Percentiles rank a stretch among this genome's conserved stretches.
Evolutionary conservation across 2,329 filamentous ascomycete species (phyloP).

Genomic region (Sarocladium brachiariae): DNA sequence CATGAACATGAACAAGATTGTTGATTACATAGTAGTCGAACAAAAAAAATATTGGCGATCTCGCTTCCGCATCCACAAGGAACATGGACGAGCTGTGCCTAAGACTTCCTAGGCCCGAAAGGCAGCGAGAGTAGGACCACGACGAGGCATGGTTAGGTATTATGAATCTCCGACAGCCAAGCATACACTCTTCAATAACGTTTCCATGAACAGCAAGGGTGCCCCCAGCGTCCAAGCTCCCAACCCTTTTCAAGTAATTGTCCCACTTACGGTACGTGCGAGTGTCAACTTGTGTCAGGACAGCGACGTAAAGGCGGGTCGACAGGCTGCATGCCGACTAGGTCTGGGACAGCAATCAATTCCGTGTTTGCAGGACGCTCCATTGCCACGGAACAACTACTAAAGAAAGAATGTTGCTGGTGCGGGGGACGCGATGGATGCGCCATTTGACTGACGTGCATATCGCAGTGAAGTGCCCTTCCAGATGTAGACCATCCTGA

Average conservation of each 20-base stretch:
- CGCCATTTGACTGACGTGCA: slow-evolving; percentile 2
- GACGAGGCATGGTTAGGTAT: too few relatives aligned
- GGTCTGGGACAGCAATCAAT: slow-evolving; percentile 5
- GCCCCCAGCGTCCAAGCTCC: neutral
- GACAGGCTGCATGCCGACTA: neutral
- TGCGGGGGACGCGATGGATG: slow-evolving; percentile 1
- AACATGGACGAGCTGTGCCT: too few relatives aligned
- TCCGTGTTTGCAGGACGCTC: slow-evolving; percentile 4
- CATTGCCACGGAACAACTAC: neutral
- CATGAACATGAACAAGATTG: too few relatives aligned
- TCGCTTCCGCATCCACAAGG: too few relatives aligned
- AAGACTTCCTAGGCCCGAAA: too few relatives aligned
- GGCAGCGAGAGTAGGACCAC: too few relatives aligned
- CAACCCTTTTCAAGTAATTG: neutral
- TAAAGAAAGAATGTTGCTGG: neutral
- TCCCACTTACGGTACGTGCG: too few relatives aligned
- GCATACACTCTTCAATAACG: neutral
- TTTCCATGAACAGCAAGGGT: neutral
- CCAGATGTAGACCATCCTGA: too few relatives aligned
- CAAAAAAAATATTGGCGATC: too few relatives aligned
- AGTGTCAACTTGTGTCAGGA: too few relatives aligned
- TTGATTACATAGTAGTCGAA: too few relatives aligned
- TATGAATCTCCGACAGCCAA: neutral
- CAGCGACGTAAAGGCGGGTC: neutral
- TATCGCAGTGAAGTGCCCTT: neutral